phyloP scores from a whole-genome alignment of 306 rosid species.

The Citrullus amarus region DNA sequence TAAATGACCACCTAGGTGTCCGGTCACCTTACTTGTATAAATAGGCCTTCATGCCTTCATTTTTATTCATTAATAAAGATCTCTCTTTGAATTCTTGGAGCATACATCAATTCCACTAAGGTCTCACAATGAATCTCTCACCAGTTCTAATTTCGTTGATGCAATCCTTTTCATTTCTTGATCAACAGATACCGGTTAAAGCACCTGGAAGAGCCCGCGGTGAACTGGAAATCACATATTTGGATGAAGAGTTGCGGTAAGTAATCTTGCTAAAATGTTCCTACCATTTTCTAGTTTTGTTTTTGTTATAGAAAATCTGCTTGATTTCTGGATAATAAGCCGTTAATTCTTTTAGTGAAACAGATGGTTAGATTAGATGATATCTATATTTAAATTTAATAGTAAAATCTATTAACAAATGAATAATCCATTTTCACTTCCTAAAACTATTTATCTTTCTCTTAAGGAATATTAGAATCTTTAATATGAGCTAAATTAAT shows the following conservation, averaged over 20 bases:
- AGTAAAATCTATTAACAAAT: neutral
- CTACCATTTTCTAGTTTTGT: neutral
- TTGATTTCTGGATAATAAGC: neutral
- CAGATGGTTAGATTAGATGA: neutral
- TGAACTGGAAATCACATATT: conserved; percentile 68
- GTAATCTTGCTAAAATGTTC: conserved; percentile 10
- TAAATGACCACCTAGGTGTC: no score
- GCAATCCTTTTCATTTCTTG: conserved; percentile 8
- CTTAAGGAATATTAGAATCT: neutral
- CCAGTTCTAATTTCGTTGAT: neutral
- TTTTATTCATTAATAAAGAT: no score
- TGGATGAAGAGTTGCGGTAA: conserved; percentile 85
- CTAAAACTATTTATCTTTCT: neutral
- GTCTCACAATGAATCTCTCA: neutral
- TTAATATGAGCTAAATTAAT: neutral
- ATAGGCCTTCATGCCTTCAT: no score
- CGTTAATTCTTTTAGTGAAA: neutral
- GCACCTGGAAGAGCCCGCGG: conserved; percentile 94
- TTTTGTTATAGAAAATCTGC: neutral
- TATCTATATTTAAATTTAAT: neutral
- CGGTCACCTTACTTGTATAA: no score
- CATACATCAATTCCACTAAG: neutral
- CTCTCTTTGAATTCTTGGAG: no score
- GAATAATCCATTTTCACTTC: neutral
- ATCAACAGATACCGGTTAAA: conserved; percentile 65